Evolutionary conservation across 768 basidiomycete genomes (phyloP), one percentile per base, ranked within the genome.

Genomic region (Lanmaoa pseudosensibilis): DNA sequence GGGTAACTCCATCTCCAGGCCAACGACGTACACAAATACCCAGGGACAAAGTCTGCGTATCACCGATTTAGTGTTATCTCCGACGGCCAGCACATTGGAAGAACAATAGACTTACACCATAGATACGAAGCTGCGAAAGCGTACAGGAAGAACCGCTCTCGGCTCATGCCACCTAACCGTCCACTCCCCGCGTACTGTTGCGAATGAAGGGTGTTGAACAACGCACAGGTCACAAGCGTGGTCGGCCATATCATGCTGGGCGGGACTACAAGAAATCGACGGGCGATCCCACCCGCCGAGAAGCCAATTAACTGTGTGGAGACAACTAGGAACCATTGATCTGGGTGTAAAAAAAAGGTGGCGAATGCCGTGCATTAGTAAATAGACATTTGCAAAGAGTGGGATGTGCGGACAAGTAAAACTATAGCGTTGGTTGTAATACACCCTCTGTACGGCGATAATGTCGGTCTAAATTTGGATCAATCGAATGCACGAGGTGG

Each of bases 241-340:
- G 77, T 72, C 0, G 90, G 90, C 90, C 90, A 92, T 68, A 92
- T 87, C 88, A 76, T 72, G 33, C 69, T 71, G 4, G 71, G 30
- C 60, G 77, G 92, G 61, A 62, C 83, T 66, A 76, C 90, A 37
- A 92, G 79, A 78, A 92, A 92, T 12, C 90, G 84, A 32, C 87
- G 83, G 7, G 81, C 80, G 37, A 89, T 73, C 15, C 90, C 89
- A 43, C 90, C 91, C 53, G 92, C 83, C 5, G 89, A 91, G 76
- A 92, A 92, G 13, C 92, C 90, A 52, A 92, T 90, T 52, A 90
- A 74, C 64, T 88, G 86, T 1, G 85, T 85, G 32, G 83, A 86
- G 74, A 91, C 83, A 25, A 92, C 86, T 21, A 91, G 73, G 70
- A 91, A 82, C 85, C 89, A 88, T 73, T 90, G 87, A 69, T 91